Conservation (phyloP, 2,329 filamentous ascomycete genomes). For the Alternaria arborescens region DNA sequence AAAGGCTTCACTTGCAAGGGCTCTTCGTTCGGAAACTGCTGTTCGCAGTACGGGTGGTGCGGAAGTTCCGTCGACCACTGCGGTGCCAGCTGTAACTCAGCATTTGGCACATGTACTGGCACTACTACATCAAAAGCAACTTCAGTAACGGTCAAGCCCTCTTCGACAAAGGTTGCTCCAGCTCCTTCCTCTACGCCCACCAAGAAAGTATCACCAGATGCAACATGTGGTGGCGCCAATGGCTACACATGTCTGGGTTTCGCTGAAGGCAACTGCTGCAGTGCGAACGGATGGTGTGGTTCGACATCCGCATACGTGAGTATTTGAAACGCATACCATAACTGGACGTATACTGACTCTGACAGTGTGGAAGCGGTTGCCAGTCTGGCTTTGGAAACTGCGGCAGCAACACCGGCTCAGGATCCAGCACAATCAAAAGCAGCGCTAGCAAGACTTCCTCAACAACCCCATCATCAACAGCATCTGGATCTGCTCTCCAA, state of each 20-base stretch:
- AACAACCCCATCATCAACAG: slow-evolving; percentile 19
- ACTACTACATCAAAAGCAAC: slow-evolving; percentile 10
- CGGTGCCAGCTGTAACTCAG: slow-evolving; percentile 17
- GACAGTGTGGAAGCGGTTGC: slow-evolving; percentile 44
- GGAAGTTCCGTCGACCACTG: slow-evolving; percentile 40
- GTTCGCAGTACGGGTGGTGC: slow-evolving; percentile 55
- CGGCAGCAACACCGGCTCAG: slow-evolving; percentile 23
- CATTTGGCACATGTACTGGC: slow-evolving; percentile 41
- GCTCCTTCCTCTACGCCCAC: slow-evolving; percentile 32
- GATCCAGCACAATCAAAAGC: slow-evolving; percentile 18
- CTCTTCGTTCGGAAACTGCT: slow-evolving; percentile 56
- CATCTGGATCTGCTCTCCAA: slow-evolving; percentile 27
- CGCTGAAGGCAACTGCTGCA: slow-evolving; percentile 51
- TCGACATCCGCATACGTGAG: slow-evolving; percentile 34
- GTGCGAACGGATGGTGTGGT: slow-evolving; percentile 53
- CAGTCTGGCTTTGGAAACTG: slow-evolving; percentile 46
- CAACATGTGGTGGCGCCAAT: slow-evolving; percentile 35
- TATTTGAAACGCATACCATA: background rate
- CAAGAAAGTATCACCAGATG: slow-evolving; percentile 43
- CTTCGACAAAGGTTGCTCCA: slow-evolving; percentile 22
- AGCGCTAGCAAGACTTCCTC: slow-evolving; percentile 27
- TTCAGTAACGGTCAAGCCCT: slow-evolving; percentile 5
- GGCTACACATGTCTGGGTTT: slow-evolving; percentile 38
- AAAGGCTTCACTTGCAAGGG: slow-evolving; percentile 55
- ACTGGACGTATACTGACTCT: slow-evolving; percentile 18